Conservation (phyloP, 805 yeast genomes). For the Wickerhamiella alocasiicola region DNA sequence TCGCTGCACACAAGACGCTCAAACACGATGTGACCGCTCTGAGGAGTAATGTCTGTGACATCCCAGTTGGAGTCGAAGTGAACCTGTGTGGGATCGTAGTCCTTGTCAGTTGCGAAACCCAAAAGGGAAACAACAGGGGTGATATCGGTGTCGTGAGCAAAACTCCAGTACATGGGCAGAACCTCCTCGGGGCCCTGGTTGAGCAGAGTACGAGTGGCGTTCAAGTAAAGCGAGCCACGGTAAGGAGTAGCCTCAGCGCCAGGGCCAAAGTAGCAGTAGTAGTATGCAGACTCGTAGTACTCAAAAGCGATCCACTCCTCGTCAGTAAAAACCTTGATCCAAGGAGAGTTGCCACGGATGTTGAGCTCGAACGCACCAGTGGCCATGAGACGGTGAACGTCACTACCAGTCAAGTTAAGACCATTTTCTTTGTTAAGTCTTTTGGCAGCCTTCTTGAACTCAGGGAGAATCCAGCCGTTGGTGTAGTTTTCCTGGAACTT, state of each 20-base stretch:
- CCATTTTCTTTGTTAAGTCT: constrained; percentile 21
- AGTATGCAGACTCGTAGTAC: constrained; percentile 19
- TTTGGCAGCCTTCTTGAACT: constrained; percentile 17
- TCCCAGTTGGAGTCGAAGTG: constrained; percentile 39
- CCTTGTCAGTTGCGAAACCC: constrained; percentile 33
- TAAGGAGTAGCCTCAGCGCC: constrained; percentile 21
- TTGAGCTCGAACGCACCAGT: constrained; percentile 42
- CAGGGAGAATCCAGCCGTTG: constrained; percentile 11
- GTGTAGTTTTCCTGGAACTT: background rate
- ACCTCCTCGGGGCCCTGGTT: constrained; percentile 29
- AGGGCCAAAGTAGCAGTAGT: constrained; percentile 26
- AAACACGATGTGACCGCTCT: constrained; percentile 24
- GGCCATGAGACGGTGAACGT: constrained; percentile 32
- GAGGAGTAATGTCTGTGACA: constrained; percentile 30
- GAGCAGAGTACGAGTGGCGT: constrained; percentile 38
- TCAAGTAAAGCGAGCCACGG: constrained; percentile 36
- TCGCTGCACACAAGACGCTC: constrained; percentile 32
- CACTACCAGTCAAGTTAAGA: constrained; percentile 29
- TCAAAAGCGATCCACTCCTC: constrained; percentile 24
- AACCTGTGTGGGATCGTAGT: constrained; percentile 28
- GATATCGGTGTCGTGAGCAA: constrained; percentile 51
- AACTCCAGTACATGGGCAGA: constrained; percentile 34
- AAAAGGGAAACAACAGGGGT: constrained; percentile 38
- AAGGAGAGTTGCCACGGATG: constrained; percentile 36
- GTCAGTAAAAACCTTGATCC: constrained; percentile 26